These are phyloP conservation scores for Elsinoe fawcettii DNA, from an alignment of 2,329 filamentous ascomycete genomes.

Conservation along the genomic window DNA sequence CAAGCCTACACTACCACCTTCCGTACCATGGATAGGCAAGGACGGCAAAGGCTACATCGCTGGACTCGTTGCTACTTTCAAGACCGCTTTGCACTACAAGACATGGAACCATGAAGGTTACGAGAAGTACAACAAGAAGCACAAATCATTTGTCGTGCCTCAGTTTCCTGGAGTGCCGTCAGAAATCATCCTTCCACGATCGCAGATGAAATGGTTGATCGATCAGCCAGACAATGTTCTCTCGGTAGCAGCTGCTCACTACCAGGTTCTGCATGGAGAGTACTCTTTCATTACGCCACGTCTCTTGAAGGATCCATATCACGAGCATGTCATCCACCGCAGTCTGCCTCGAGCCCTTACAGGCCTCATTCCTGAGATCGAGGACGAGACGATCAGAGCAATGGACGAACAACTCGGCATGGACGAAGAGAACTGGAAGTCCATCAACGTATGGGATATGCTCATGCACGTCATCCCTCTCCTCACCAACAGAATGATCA, in stretches of 20 bases:
- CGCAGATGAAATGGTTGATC: conserved; percentile 31
- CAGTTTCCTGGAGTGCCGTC: background rate
- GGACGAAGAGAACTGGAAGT: conserved; percentile 32
- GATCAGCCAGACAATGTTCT: conserved; percentile 37
- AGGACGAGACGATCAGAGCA: conserved; percentile 31
- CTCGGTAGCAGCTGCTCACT: conserved; percentile 31
- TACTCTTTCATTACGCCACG: conserved; percentile 33
- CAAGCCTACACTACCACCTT: background rate
- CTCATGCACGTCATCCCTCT: conserved; percentile 34
- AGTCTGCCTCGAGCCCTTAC: conserved; percentile 35
- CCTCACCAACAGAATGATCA: conserved; percentile 39
- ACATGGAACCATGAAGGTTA: conserved; percentile 2
- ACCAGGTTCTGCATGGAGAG: conserved; percentile 32
- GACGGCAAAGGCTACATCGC: conserved; percentile 9
- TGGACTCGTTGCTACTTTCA: conserved; percentile 1
- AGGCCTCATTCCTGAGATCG: conserved; percentile 31
- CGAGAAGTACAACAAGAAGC: conserved; percentile 9
- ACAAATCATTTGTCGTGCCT: background rate
- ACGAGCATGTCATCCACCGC: conserved; percentile 36
- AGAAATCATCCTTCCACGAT: conserved; percentile 30
- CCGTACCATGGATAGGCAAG: background rate
- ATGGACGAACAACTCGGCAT: conserved; percentile 32
- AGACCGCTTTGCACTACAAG: background rate
- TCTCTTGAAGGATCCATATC: conserved; percentile 33
- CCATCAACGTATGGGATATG: conserved; percentile 31